These are phyloP conservation scores for Fraxinus pennsylvanica DNA, from an alignment of 257 asterid genomes.

Conservation along the genomic window DNA sequence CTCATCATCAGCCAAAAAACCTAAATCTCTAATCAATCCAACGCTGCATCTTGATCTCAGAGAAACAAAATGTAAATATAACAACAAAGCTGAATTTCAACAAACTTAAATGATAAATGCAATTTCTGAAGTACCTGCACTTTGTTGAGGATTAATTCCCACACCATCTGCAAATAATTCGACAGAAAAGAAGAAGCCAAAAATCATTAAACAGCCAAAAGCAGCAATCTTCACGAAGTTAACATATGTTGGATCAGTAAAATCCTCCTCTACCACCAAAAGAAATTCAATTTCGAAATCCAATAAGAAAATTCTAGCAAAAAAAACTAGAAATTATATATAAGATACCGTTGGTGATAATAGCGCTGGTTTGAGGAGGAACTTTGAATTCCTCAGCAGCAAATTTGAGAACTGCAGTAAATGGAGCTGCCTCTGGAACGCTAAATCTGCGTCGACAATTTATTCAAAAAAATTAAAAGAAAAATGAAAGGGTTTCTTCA, in stretches of 20 bases:
- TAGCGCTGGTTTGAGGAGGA: conserved; percentile 97
- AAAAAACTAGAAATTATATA: background rate
- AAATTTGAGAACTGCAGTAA: conserved; percentile 93
- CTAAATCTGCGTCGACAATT: conserved; percentile 55
- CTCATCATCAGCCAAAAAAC: background rate
- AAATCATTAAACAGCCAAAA: conserved; percentile 15
- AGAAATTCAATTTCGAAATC: conserved; percentile 9
- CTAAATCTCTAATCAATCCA: background rate
- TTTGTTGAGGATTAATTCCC: conserved; percentile 97
- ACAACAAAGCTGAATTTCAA: background rate
- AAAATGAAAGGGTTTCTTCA: background rate
- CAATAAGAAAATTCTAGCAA: conserved; percentile 3
- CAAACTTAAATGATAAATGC: conserved; percentile 1
- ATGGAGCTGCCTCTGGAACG: conserved; percentile 98
- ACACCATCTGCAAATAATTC: conserved; percentile 72
- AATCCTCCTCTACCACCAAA: background rate
- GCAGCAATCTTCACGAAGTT: conserved; percentile 4
- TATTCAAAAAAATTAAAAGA: background rate
- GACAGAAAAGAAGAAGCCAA: background rate
- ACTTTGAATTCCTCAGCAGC: conserved; percentile 99
- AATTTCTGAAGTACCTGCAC: conserved; percentile 69
- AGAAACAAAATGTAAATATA: conserved; percentile 10
- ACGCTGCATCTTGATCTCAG: conserved; percentile 15
- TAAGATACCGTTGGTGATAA: conserved; percentile 81
- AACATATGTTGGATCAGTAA: background rate